phyloP scores from a whole-genome alignment of 345 rosid genomes.

The Rubroshorea leprosula region DNA sequence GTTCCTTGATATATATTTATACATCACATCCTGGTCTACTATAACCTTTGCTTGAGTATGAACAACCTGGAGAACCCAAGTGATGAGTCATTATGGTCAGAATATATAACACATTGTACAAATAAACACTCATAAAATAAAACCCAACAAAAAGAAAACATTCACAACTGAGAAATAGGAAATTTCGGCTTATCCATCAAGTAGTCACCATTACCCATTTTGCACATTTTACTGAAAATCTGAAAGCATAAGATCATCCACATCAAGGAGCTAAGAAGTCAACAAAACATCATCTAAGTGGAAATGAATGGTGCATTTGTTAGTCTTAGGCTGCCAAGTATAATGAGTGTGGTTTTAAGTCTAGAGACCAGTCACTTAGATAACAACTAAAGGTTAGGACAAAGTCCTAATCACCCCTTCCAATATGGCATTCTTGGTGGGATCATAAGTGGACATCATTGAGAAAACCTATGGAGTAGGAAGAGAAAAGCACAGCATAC shows the following conservation, averaged over 20 bases:
- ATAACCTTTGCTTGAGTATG: conserved; percentile 95
- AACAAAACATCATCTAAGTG: too few relatives aligned
- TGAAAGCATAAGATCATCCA: background rate
- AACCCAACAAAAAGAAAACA: background rate
- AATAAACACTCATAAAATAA: conserved; percentile 1
- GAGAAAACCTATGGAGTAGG: too few relatives aligned
- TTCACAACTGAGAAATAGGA: background rate
- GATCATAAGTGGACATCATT: background rate
- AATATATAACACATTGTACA: conserved; percentile 5
- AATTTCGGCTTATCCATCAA: background rate
- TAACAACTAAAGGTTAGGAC: too few relatives aligned
- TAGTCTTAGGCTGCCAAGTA: too few relatives aligned
- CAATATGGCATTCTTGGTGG: too few relatives aligned
- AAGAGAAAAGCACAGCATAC: conserved; percentile 30
- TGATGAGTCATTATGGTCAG: background rate
- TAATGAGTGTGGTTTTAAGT: too few relatives aligned
- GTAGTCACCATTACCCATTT: background rate
- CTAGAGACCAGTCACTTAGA: too few relatives aligned
- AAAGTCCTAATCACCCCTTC: too few relatives aligned
- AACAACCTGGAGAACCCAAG: conserved; percentile 58
- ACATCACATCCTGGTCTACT: conserved; percentile 85
- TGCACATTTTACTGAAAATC: background rate
- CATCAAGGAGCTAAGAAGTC: background rate
- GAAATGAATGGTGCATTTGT: too few relatives aligned
- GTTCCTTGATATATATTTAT: conserved; percentile 83